A percentile compares a stretch with the other conserved stretches of the same genome.
Evolutionary conservation across 2,329 filamentous ascomycete species (phyloP).

Genomic region (Endoconidiophora laricicola): DNA sequence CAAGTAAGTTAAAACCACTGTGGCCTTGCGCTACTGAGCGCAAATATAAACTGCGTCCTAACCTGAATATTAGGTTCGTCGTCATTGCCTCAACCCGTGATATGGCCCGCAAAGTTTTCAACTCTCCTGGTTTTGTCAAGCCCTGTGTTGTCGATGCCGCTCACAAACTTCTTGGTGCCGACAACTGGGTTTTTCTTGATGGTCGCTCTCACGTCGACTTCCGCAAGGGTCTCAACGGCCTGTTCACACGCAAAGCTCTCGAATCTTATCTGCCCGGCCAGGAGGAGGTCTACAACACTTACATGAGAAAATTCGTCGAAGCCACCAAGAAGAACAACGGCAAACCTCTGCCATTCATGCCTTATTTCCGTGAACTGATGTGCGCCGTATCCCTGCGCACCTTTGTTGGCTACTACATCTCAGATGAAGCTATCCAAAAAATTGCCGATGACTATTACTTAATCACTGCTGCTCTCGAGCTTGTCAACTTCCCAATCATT

Average conservation of each 20-base stretch:
- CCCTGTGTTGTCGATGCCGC: conserved; percentile 92
- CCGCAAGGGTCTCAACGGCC: conserved; percentile 84
- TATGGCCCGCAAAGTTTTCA: conserved; percentile 92
- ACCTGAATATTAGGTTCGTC: conserved; percentile 51
- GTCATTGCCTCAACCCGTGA: conserved; percentile 92
- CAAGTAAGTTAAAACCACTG: conserved; percentile 47
- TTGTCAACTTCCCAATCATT: conserved; percentile 97
- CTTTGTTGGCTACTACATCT: conserved; percentile 94
- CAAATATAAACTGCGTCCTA: not conserved
- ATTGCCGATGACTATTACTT: conserved; percentile 94
- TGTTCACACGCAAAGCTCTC: conserved; percentile 85
- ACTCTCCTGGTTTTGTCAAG: conserved; percentile 81
- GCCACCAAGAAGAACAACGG: conserved; percentile 55
- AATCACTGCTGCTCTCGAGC: conserved; percentile 85
- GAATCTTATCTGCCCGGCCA: conserved; percentile 79
- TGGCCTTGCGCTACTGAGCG: no score
- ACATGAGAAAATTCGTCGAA: conserved; percentile 64
- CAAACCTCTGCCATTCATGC: conserved; percentile 75
- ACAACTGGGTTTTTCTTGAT: conserved; percentile 96
- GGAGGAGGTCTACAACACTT: conserved; percentile 77
- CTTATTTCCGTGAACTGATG: conserved; percentile 83
- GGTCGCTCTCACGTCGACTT: conserved; percentile 92
- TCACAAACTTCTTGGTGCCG: conserved; percentile 76
- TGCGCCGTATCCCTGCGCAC: conserved; percentile 88
- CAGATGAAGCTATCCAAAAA: conserved; percentile 76